Conservation (phyloP, 176 grass and related monocot species). For the Miscanthus lutarioriparius region DNA sequence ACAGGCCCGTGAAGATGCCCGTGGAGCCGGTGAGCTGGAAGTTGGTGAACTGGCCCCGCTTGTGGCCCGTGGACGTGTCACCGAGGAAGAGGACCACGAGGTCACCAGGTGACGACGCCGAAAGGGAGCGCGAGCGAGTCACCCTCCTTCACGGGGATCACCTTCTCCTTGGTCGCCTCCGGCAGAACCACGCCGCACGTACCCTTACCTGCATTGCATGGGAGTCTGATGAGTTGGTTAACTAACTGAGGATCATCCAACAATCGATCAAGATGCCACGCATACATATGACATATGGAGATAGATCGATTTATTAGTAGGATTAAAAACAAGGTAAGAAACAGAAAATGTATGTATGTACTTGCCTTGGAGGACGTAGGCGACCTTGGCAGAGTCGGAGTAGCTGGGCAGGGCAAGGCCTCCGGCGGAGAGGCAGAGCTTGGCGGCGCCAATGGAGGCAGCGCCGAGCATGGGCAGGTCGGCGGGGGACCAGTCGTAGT, state of each 20-base stretch:
- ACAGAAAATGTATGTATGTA: no score
- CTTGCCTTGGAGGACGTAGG: slow-evolving; percentile 81
- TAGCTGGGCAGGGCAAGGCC: slow-evolving; percentile 80
- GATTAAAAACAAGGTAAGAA: no score
- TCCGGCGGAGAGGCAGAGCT: slow-evolving; percentile 61
- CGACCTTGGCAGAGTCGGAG: slow-evolving; percentile 91
- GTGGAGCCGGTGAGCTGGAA: slow-evolving; percentile 64
- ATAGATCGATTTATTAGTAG: no score
- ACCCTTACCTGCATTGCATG: slow-evolving; percentile 26
- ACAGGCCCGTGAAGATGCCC: slow-evolving; percentile 83
- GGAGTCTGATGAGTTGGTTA: no score
- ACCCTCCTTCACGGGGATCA: slow-evolving; percentile 65
- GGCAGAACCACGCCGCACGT: slow-evolving; percentile 48
- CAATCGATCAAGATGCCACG: no score
- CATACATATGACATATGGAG: no score
- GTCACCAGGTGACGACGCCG: no score
- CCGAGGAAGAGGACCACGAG: no score
- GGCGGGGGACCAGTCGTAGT: slow-evolving; percentile 67
- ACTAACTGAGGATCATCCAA: no score
- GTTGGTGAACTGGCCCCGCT: slow-evolving; percentile 64
- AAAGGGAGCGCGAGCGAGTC: slow-evolving; percentile 59
- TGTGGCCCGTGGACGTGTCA: no score
- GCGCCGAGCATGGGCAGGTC: slow-evolving; percentile 77
- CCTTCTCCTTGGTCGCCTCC: slow-evolving; percentile 77
- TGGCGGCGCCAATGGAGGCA: slow-evolving; percentile 79